phyloP scores from a whole-genome alignment of 257 asterid genomes.

The Rehmannia glutinosa region DNA sequence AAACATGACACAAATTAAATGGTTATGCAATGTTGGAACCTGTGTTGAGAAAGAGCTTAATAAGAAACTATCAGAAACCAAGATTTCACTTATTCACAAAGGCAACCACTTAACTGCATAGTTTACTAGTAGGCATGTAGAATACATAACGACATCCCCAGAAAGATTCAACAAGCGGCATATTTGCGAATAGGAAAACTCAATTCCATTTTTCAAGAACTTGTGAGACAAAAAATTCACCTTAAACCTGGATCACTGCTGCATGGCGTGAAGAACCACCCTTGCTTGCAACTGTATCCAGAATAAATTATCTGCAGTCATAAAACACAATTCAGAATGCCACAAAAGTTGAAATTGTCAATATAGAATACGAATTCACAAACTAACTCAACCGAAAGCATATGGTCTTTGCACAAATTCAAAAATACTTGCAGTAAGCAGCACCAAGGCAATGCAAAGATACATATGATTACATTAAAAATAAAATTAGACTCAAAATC shows the following conservation, averaged over 20 bases:
- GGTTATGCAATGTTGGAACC: too few species aligned
- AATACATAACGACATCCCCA: not conserved
- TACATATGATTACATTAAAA: not conserved
- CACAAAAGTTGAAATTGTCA: not conserved
- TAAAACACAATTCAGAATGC: slow-evolving; percentile 10
- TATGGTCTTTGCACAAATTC: not conserved
- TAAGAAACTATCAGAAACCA: too few species aligned
- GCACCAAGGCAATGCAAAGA: not conserved
- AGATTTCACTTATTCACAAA: too few species aligned
- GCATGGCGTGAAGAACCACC: slow-evolving; percentile 98
- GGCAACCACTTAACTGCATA: not conserved
- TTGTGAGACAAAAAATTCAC: slow-evolving; percentile 28
- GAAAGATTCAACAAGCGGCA: too few species aligned
- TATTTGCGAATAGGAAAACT: not conserved
- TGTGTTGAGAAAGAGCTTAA: too few species aligned
- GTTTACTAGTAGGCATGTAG: not conserved
- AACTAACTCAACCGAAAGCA: too few species aligned
- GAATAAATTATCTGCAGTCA: slow-evolving; percentile 72
- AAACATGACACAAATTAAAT: too few species aligned
- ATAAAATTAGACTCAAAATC: too few species aligned
- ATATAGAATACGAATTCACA: not conserved
- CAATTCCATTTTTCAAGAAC: not conserved
- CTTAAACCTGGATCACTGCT: slow-evolving; percentile 81
- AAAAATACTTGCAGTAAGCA: not conserved
- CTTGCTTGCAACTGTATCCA: slow-evolving; percentile 91